Percentiles rank a stretch among this genome's conserved stretches.
Evolutionary conservation across 106 monocot genomes (phyloP).

Genomic region (Chionographis japonica): DNA sequence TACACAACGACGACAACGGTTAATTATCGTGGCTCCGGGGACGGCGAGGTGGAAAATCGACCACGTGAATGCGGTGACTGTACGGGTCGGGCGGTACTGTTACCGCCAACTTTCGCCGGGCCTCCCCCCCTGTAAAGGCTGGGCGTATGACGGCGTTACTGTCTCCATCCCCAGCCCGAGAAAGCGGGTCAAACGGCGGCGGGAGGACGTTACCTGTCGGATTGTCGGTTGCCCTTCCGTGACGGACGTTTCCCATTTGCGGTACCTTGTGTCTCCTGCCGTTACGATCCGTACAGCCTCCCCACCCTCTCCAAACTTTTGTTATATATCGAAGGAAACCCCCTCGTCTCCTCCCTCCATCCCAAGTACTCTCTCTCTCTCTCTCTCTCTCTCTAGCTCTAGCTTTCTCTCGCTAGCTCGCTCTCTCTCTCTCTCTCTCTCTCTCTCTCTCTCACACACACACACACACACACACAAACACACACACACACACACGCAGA

Average conservation of each 20-base stretch:
- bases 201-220: constrained; percentile 21
- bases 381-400: background rate
- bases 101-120: no score
- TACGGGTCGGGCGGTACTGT: background rate
- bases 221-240: constrained; percentile 9
- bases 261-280: constrained; percentile 1
- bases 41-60: background rate
- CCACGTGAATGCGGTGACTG: background rate
- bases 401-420: no score
- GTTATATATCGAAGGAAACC: background rate
- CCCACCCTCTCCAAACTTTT: background rate
- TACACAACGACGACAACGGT: no score
- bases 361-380: background rate
- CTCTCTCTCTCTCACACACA: no score
- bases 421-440: no score
- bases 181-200: constrained; percentile 18
- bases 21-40: no score
- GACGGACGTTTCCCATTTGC: constrained; percentile 6
- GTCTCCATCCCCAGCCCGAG: background rate
- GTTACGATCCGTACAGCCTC: background rate
- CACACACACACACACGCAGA: background rate
- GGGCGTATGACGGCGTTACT: background rate
- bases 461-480: no score
- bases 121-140: no score
- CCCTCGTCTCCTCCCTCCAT: background rate